Evolutionary conservation across 768 basidiomycete species (phyloP).

Genomic region (Lactarius akahatsu): DNA sequence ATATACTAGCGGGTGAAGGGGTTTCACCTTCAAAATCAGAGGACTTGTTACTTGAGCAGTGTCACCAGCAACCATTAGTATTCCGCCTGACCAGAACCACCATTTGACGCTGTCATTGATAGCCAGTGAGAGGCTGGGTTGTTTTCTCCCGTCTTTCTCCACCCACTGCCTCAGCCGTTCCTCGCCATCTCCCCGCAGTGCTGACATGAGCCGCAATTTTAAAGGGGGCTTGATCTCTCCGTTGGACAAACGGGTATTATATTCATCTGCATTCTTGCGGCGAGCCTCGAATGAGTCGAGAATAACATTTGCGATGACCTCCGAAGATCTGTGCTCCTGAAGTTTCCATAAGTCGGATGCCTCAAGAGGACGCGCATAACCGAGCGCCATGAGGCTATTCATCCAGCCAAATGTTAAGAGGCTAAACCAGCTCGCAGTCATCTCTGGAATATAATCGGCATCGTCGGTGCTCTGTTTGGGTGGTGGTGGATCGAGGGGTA

Average conservation of each 20-base stretch:
- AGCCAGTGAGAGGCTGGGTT: slow-evolving; percentile 62
- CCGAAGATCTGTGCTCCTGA: slow-evolving; percentile 58
- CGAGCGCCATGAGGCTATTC: slow-evolving; percentile 64
- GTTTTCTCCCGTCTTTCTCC: slow-evolving; percentile 58
- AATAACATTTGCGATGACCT: slow-evolving; percentile 60
- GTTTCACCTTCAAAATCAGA: slow-evolving; percentile 69
- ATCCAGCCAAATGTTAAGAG: slow-evolving; percentile 75
- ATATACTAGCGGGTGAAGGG: neutral
- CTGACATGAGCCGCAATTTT: slow-evolving; percentile 55
- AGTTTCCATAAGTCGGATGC: slow-evolving; percentile 80
- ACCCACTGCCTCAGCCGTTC: slow-evolving; percentile 65
- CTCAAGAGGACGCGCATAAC: slow-evolving; percentile 79
- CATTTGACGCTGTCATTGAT: slow-evolving; percentile 77
- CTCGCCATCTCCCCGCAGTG: slow-evolving; percentile 50
- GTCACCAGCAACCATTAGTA: slow-evolving; percentile 59
- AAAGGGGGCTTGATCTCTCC: slow-evolving; percentile 62
- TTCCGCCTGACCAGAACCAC: slow-evolving; percentile 75
- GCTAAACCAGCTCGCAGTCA: slow-evolving; percentile 56
- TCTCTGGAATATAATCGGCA: slow-evolving; percentile 63
- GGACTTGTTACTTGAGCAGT: slow-evolving; percentile 73
- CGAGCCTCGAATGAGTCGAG: slow-evolving; percentile 62
- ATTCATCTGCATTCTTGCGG: slow-evolving; percentile 54
- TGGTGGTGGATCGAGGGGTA: slow-evolving; percentile 37
- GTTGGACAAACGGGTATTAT: slow-evolving; percentile 65
- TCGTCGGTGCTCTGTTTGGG: slow-evolving; percentile 58